phyloP scores from a whole-genome alignment of 2,329 filamentous ascomycete genomes.

The Paradendryphiella salina region DNA sequence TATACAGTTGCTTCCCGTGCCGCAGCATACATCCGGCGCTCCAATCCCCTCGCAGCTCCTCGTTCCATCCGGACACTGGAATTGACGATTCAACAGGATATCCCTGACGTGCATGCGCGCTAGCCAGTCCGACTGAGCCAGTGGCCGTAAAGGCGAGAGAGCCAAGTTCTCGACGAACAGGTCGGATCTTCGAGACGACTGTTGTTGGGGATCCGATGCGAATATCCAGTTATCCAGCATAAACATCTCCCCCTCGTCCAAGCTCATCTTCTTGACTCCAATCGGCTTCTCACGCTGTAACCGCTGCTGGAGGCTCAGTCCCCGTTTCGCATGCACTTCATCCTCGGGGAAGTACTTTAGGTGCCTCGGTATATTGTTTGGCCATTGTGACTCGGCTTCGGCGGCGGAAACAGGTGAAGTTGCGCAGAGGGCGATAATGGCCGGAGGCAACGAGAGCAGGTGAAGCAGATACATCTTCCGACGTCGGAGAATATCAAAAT shows the following conservation, averaged over 20 bases:
- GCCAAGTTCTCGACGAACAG: too few species aligned
- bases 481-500: neutral
- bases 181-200: constrained; percentile 11
- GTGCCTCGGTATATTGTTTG: constrained; percentile 52
- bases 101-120: constrained; percentile 45
- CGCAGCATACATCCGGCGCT: constrained; percentile 73
- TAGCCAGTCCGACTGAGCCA: constrained; percentile 36
- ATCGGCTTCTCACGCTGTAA: constrained; percentile 55
- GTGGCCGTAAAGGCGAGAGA: constrained; percentile 34
- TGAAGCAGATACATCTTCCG: constrained; percentile 32
- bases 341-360: constrained; percentile 55
- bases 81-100: constrained; percentile 58
- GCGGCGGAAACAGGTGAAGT: constrained; percentile 13
- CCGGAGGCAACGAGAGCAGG: constrained; percentile 38
- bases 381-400: constrained; percentile 47
- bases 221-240: constrained; percentile 66
- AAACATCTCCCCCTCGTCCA: constrained; percentile 73
- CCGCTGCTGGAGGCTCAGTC: constrained; percentile 47
- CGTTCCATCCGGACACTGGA: constrained; percentile 69
- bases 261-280: constrained; percentile 72
- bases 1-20: constrained; percentile 67
- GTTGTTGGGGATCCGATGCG: constrained; percentile 30
- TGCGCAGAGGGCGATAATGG: constrained; percentile 35
- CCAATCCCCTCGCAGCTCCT: constrained; percentile 66
- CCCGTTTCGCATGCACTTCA: constrained; percentile 49